A percentile compares a stretch with the other conserved stretches of the same genome.
phyloP scores from a whole-genome alignment of 352 stramenopile genomes.

The Chrysophaeum taylorii region DNA sequence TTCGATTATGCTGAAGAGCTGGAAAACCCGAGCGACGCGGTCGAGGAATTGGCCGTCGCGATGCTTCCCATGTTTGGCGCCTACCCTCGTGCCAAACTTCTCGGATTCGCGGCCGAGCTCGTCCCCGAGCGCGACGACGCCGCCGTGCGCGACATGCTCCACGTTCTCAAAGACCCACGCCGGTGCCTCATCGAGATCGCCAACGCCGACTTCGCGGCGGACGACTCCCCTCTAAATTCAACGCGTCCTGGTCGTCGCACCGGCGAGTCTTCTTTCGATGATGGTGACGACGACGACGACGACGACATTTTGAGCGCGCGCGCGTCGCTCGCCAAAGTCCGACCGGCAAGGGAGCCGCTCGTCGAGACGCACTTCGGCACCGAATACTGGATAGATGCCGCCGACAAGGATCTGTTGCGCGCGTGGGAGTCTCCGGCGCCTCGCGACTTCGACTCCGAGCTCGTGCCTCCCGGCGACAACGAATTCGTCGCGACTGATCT shows the following conservation, averaged over 20 bases:
- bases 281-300: not conserved
- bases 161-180: not conserved
- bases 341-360: not conserved
- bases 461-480: slow-evolving; percentile 22
- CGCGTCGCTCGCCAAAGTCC: not conserved
- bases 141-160: not conserved
- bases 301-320: not conserved
- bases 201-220: too few relatives aligned
- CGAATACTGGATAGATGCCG: not conserved
- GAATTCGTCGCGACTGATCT: slow-evolving; percentile 25
- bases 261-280: too few relatives aligned
- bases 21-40: not conserved
- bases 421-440: not conserved
- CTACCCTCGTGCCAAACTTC: not conserved
- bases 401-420: not conserved
- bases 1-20: not conserved
- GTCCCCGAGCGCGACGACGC: not conserved
- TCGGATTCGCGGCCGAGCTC: not conserved
- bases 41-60: not conserved
- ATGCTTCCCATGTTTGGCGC: not conserved
- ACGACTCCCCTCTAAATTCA: not conserved
- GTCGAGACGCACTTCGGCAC: slow-evolving; percentile 11
- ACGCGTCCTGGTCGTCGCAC: too few relatives aligned
- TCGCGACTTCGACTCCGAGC: not conserved
- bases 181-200: not conserved